Evolutionary conservation across 306 rosid species (phyloP).

Genomic region (Sphenostylis stenocarpa): DNA sequence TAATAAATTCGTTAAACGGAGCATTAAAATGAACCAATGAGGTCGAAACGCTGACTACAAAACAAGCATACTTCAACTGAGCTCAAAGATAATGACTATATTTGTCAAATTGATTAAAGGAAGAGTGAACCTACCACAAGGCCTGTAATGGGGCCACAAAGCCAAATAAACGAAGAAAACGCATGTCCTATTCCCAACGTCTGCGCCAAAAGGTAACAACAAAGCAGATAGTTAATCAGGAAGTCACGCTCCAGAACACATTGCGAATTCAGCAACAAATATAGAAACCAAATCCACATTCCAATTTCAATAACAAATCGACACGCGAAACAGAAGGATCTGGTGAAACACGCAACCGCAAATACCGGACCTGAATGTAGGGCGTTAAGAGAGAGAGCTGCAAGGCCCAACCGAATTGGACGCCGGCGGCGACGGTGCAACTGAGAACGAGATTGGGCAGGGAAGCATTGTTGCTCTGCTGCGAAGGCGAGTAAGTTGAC

Average conservation of each 20-base stretch:
- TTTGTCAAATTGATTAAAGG: constrained; percentile 8
- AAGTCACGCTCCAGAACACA: constrained; percentile 14
- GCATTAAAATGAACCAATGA: neutral
- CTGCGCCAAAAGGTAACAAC: constrained; percentile 55
- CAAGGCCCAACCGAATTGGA: constrained; percentile 99
- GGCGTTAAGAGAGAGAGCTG: constrained; percentile 97
- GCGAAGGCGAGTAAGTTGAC: constrained; percentile 27
- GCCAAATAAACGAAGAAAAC: constrained; percentile 98
- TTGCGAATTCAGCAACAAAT: neutral
- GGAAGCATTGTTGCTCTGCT: constrained; percentile 34
- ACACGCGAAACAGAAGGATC: constrained; percentile 26
- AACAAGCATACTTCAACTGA: neutral
- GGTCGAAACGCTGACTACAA: neutral
- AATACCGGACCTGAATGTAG: constrained; percentile 69
- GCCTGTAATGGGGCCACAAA: constrained; percentile 99
- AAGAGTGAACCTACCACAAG: constrained; percentile 77
- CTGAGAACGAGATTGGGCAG: constrained; percentile 65
- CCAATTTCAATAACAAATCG: neutral
- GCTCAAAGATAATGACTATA: neutral
- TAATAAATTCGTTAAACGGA: neutral
- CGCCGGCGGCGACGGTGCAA: constrained; percentile 97
- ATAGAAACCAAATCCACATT: constrained; percentile 10
- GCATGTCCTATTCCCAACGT: constrained; percentile 97
- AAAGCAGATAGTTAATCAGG: constrained; percentile 22
- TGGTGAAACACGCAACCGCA: neutral